These are phyloP conservation scores for Sextonia rubra DNA, from an alignment of 164 flowering plant species.

Conservation along the genomic window DNA sequence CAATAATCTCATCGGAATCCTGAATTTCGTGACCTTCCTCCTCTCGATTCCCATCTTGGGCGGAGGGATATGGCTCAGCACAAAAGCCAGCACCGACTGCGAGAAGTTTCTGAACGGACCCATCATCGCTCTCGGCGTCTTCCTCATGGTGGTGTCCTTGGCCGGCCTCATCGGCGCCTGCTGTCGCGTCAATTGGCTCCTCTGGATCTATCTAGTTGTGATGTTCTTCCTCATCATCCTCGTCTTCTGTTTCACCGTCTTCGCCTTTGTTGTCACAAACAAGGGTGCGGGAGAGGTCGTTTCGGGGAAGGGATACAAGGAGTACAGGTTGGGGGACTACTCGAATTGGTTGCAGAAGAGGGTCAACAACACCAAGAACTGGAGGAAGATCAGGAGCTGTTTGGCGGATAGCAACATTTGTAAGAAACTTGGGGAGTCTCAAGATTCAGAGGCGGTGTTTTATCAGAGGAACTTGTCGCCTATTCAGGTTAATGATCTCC, in stretches of 20 bases:
- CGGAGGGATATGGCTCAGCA: constrained; percentile 60
- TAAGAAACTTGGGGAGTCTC: constrained; percentile 18
- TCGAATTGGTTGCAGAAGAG: constrained; percentile 66
- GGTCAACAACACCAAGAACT: constrained; percentile 37
- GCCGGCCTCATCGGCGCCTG: constrained; percentile 68
- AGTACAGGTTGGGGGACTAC: constrained; percentile 58
- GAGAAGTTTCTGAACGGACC: constrained; percentile 52
- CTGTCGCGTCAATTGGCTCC: constrained; percentile 52
- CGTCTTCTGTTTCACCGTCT: constrained; percentile 55
- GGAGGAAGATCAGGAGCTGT: constrained; percentile 58
- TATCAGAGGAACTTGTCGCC: constrained; percentile 35
- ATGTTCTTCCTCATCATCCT: constrained; percentile 58
- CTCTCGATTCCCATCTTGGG: constrained; percentile 59
- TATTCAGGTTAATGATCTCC: constrained; percentile 40
- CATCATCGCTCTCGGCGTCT: constrained; percentile 48
- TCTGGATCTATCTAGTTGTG: constrained; percentile 59
- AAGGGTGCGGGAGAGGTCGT: constrained; percentile 54
- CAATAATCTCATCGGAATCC: constrained; percentile 54
- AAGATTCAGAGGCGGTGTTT: constrained; percentile 14
- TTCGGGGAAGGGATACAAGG: constrained; percentile 50
- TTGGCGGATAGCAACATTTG: constrained; percentile 51
- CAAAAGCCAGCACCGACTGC: constrained; percentile 45
- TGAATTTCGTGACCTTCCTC: constrained; percentile 52
- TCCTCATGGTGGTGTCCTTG: constrained; percentile 54
- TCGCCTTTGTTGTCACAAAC: constrained; percentile 66